Evolutionary conservation across 129 eudicot species (phyloP).

Genomic region (Artemisia annua): DNA sequence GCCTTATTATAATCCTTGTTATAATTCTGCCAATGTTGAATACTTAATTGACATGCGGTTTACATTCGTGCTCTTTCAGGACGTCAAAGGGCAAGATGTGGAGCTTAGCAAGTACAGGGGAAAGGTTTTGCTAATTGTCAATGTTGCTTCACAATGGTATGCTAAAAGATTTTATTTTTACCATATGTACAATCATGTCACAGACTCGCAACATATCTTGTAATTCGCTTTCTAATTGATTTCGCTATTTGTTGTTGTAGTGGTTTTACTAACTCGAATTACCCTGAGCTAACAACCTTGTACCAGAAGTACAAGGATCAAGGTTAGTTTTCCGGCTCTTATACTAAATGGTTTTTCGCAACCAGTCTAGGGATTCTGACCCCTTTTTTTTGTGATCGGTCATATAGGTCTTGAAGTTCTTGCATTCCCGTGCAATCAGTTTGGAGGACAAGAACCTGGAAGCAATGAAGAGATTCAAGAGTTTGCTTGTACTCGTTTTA

Average conservation of each 20-base stretch:
- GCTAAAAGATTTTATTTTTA: not conserved
- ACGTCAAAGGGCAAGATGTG: slow-evolving; percentile 84
- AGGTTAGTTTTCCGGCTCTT: slow-evolving; percentile 49
- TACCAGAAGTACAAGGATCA: slow-evolving; percentile 87
- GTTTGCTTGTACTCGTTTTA: slow-evolving; percentile 94
- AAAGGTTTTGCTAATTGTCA: slow-evolving; percentile 79
- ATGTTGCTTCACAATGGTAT: slow-evolving; percentile 98
- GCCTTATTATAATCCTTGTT: too few relatives aligned
- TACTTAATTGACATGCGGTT: too few relatives aligned
- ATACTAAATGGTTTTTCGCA: not conserved
- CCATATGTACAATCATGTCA: not conserved
- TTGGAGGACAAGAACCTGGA: slow-evolving; percentile 95
- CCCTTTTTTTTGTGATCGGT: not conserved
- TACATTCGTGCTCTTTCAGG: slow-evolving; percentile 41
- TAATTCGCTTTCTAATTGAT: slow-evolving; percentile 1
- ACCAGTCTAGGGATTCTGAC: not conserved
- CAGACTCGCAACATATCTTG: slow-evolving; percentile 15
- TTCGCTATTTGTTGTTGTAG: slow-evolving; percentile 38
- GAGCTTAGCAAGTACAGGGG: slow-evolving; percentile 84
- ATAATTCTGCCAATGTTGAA: not conserved
- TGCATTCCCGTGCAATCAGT: slow-evolving; percentile 99
- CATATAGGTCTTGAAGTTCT: slow-evolving; percentile 81
- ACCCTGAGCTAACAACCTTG: slow-evolving; percentile 72
- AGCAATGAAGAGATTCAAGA: slow-evolving; percentile 73
- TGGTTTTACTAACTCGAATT: slow-evolving; percentile 89